Base-by-base conservation (phyloP, 768 basidiomycete genomes). In the Tricholoma terreum region DNA sequence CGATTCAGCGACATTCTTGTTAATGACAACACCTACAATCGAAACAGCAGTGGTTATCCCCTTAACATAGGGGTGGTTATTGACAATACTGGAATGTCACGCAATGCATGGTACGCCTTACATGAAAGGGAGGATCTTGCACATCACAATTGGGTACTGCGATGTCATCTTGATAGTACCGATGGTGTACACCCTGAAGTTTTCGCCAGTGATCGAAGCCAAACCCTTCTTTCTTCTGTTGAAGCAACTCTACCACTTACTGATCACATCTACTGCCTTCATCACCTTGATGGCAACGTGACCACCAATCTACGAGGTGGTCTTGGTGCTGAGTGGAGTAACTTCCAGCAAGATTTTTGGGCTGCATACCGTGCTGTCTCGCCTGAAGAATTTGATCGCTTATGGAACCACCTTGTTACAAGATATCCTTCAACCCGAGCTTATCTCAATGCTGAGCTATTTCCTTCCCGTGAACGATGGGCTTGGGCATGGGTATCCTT, bases 41-140 rank as follows among this genome's bases (percentile, higher is more conserved):
- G 62, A 0, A 68, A 68, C 46, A 51, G 61, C 31, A 62, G 64
- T 56, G 64, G 64, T 5, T 71, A 67, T 50, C 65, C 72, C 1
- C 56, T 75, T 9, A 64, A 67, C 49, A 70, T 71, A 49, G 72
- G 69, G 0, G 66, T 75, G 15, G 54, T 64, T n/a, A 69, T 74
- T 53, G 69, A 75, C 52, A 58, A 62, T 24, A 58, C 57, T 51
- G 59, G 61, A 15, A 22, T 17, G 0, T 68, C 67, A 5, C 61
- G 66, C 14, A 73, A 71, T 55, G 52, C 63, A 6, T 69, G 65
- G 67, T 71, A 73, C 54, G 59, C 63, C 15, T 52, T 71, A 15
- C 67, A 71, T 30, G 45, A 54, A 1, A 56, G n/a, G 5, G 69
- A 72, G 43, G 66, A 71, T 52, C 40, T 43, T 5, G 58, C 45